Base-by-base conservation (phyloP, 148 eudicot species). In the Rhododendron ovatum region DNA sequence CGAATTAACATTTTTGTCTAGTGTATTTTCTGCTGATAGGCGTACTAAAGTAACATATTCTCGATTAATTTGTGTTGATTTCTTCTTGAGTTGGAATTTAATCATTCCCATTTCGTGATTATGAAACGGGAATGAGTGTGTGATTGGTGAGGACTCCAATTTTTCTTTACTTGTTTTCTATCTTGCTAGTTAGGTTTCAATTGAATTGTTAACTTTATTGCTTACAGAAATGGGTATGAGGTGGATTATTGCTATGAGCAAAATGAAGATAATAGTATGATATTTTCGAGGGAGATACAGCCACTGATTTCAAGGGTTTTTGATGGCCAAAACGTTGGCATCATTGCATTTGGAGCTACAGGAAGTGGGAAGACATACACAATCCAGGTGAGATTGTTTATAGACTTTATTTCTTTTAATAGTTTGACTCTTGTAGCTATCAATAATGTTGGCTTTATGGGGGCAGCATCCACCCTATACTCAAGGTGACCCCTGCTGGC, bases 361-460 rank as follows among this genome's bases (percentile, higher is more conserved):
- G 94, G 92, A 63, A 94, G 98, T 84, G 99, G 99, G 82, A 97
- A 97, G 87, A 94, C 99, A 45, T 90, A 79, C 91, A 93, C 94
- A 24, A 82, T 97, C 53, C 96, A 93, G 93, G 99, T 97, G 57
- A 37, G 84, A 55, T 81, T 84, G 59, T 28, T 77, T 43, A 4
- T 33, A 18, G 84, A 28, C 43, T 9, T 78, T 83, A 24, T 37
- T 59, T 20, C 20, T 82, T 63, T 65, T 7, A 2, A 39, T 74
- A 28, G 63, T 33, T 28, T 84, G 59, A 48, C 5, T 41, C 77
- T 37, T 20, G 55, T 30, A 30, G 10, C 3, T 24, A 65, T 55
- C 61, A 4, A 15, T 55, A 20, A 20, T 22, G 9, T 22, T 20
- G n/a, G 65, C 65, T 59, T 22, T 59, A 59, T 13, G n/a, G 9